Evolutionary conservation across 2,329 filamentous ascomycete genomes (phyloP).

Genomic region (Sphaerulina populicola): DNA sequence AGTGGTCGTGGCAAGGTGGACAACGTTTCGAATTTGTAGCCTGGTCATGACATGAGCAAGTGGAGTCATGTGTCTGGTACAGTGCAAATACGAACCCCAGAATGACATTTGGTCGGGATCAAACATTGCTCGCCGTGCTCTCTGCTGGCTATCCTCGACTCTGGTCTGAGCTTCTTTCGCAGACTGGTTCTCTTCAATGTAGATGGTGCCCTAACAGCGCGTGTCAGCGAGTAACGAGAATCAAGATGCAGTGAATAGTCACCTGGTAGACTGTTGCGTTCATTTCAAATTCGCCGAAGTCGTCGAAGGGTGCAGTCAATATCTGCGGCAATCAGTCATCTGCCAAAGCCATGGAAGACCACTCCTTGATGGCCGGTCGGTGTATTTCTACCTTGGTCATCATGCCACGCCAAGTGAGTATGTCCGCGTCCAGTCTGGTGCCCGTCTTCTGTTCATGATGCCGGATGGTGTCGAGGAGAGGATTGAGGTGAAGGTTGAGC

Average conservation of each 20-base stretch:
- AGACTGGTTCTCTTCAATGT: constrained; percentile 82
- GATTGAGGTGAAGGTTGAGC: constrained; percentile 79
- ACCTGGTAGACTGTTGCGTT: constrained; percentile 88
- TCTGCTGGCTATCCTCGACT: constrained; percentile 34
- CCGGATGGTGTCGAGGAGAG: constrained; percentile 67
- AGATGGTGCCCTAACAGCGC: constrained; percentile 22
- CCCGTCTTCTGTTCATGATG: constrained; percentile 59
- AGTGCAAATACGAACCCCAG: constrained; percentile 57
- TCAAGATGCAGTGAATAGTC: constrained; percentile 39
- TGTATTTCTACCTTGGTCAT: constrained; percentile 70
- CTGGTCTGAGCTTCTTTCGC: constrained; percentile 58
- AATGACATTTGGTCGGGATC: constrained; percentile 79
- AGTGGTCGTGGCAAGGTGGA: constrained; percentile 67
- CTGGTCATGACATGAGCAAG: constrained; percentile 38
- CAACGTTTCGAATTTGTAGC: constrained; percentile 94
- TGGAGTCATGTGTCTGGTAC: neutral
- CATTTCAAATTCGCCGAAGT: constrained; percentile 88
- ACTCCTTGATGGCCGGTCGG: neutral
- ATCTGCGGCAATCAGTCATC: constrained; percentile 49
- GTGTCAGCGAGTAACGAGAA: constrained; percentile 13
- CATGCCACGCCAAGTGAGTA: constrained; percentile 95
- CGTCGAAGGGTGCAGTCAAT: constrained; percentile 73
- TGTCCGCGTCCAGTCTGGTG: constrained; percentile 51
- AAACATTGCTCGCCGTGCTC: constrained; percentile 45
- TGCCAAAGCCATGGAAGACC: neutral